Conservation (phyloP, 2,329 filamentous ascomycete genomes). For the Leptosphaerulina australis region DNA sequence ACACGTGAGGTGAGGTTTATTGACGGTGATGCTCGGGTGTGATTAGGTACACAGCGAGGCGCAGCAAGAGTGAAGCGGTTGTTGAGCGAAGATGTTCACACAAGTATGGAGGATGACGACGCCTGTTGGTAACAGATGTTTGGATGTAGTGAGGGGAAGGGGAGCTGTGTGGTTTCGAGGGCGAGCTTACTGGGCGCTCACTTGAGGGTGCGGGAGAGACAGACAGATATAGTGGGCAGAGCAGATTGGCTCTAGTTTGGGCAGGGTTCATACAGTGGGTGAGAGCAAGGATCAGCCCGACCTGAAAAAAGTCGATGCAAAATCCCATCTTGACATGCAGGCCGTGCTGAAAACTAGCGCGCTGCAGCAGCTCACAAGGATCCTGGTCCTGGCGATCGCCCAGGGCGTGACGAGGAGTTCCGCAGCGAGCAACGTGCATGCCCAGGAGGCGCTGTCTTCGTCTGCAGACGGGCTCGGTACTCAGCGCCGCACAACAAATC, state of each 20-base stretch:
- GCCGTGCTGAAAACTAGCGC: slow-evolving; percentile 17
- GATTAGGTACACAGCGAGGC: background rate
- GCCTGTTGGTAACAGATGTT: background rate
- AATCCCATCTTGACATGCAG: slow-evolving; percentile 23
- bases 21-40: slow-evolving; percentile 5
- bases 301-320: slow-evolving; percentile 21
- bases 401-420: slow-evolving; percentile 20
- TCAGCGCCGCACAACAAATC: background rate
- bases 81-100: background rate
- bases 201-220: slow-evolving; percentile 12
- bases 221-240: slow-evolving; percentile 19
- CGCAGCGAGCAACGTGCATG: slow-evolving; percentile 15
- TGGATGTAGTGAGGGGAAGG: background rate
- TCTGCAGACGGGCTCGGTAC: slow-evolving; percentile 6
- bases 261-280: slow-evolving; percentile 3
- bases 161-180: background rate
- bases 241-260: slow-evolving; percentile 17
- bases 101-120: background rate
- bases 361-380: slow-evolving; percentile 14
- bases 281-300: slow-evolving; percentile 19
- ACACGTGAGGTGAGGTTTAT: slow-evolving; percentile 29
- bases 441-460: slow-evolving; percentile 13
- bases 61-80: background rate
- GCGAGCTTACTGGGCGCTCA: slow-evolving; percentile 14
- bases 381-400: slow-evolving; percentile 16